A percentile compares a stretch with the other conserved stretches of the same genome.
These are phyloP conservation scores for Boletus hoseneyae DNA, from an alignment of 1,284 basidiomycete genomes.

Conservation along the genomic window DNA sequence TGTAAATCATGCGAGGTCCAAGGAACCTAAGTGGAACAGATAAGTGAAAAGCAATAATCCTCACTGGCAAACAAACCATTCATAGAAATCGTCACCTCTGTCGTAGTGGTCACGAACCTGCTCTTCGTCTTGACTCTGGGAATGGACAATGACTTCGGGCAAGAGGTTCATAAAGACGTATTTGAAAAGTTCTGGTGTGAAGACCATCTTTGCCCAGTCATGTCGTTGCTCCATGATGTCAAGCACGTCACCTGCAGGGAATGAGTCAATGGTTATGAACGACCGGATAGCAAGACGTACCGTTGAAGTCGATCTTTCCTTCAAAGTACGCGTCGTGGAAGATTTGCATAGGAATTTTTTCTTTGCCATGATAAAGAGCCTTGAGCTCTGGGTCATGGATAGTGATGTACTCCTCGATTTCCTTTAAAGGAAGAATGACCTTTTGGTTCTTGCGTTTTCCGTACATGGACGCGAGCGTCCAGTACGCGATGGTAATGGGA, in stretches of 20 bases:
- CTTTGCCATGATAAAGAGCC: conserved; percentile 72
- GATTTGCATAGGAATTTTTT: conserved; percentile 97
- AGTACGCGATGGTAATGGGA: conserved; percentile 85
- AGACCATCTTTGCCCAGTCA: conserved; percentile 92
- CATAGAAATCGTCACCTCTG: conserved; percentile 93
- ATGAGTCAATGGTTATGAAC: conserved; percentile 11
- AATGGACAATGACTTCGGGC: conserved; percentile 92
- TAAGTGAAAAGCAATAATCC: background rate
- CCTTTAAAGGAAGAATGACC: conserved; percentile 80
- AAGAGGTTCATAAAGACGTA: conserved; percentile 88
- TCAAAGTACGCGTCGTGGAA: conserved; percentile 99
- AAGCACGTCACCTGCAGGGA: conserved; percentile 75
- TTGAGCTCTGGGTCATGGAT: conserved; percentile 85
- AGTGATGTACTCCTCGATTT: conserved; percentile 87
- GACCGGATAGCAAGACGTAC: conserved; percentile 31
- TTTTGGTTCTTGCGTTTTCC: conserved; percentile 86
- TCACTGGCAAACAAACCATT: conserved; percentile 51
- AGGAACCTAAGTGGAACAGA: conserved; percentile 62
- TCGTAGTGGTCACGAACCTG: conserved; percentile 98
- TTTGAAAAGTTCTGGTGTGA: conserved; percentile 88
- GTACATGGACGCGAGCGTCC: conserved; percentile 83
- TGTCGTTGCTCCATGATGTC: conserved; percentile 93
- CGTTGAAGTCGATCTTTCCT: conserved; percentile 94
- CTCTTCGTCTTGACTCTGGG: conserved; percentile 88
- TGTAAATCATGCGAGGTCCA: conserved; percentile 97